Evolutionary conservation across 352 stramenopile genomes (phyloP), one percentile per base, ranked within the genome.

Genomic region (Globisporangium paddicum): DNA sequence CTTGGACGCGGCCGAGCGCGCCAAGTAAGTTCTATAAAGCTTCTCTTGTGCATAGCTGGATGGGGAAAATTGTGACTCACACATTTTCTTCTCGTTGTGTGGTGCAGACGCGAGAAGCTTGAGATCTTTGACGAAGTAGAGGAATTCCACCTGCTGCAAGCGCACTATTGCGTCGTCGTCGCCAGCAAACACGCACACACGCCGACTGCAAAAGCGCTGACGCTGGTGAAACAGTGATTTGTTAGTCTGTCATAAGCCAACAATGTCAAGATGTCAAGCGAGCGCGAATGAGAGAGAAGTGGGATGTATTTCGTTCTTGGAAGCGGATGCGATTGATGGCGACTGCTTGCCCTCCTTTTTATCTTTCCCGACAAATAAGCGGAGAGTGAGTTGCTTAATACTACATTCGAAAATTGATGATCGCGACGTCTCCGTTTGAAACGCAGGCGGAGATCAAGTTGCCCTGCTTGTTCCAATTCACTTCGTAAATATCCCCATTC

Each of bases 401-500:
- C 83, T 95, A 95, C 79, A 93, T 79, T 86, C 83, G 82, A 84
- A 94, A 94, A 75, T 88, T 88, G 72, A 96, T 91, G 64, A 96
- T 82, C 69, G 83, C 79, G 60, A 96, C 78, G 69, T 94, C 82
- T 65, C 84, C 84, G 55, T 82, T 93, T 45, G 86, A 94, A 49
- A 90, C 84, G 67, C 86, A 94, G 44, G 86, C 86, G 46, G 86
- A 84, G 71, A 97, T 86, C 67, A 92, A 73, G 67, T 82, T 81
- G 55, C 89, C 86, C 63, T 90, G 67, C 64, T 84, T 80, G 79
- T 98, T 99, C 97, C 97, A 99, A 69, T 97, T 97, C 63, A 99
- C 95, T 78, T 99, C 97, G 83, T 99, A 99, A 77, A 99, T 99
- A 82, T 99, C 97, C 49, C 91, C 91, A 73, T 89, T 86, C 49